Evolutionary conservation across 2,329 filamentous ascomycete genomes (phyloP).

Genomic region (Parastagonospora nodorum): DNA sequence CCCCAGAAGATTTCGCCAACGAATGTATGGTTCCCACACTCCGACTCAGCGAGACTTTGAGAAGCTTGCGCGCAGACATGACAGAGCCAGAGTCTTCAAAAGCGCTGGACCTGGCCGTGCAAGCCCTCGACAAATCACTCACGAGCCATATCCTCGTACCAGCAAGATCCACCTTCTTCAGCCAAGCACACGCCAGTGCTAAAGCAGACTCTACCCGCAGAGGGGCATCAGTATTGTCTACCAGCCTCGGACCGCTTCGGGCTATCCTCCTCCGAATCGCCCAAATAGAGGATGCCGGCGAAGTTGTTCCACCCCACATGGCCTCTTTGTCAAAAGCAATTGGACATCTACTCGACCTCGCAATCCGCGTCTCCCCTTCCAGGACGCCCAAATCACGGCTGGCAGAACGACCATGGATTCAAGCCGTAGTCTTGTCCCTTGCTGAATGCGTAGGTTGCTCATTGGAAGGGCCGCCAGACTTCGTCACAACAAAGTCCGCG

Average conservation of each 20-base stretch:
- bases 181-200: slow-evolving; percentile 8
- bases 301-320: slow-evolving; percentile 25
- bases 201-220: slow-evolving; percentile 2
- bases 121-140: slow-evolving; percentile 43
- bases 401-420: slow-evolving; percentile 52
- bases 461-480: slow-evolving; percentile 27
- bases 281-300: slow-evolving; percentile 35
- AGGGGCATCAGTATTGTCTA: slow-evolving; percentile 22
- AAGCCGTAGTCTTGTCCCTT: slow-evolving; percentile 47
- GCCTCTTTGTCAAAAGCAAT: slow-evolving; percentile 31
- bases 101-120: slow-evolving; percentile 14
- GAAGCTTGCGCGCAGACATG: slow-evolving; percentile 3
- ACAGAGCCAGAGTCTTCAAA: background rate
- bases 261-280: slow-evolving; percentile 38
- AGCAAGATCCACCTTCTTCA: slow-evolving; percentile 45
- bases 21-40: slow-evolving; percentile 44
- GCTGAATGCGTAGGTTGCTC: slow-evolving; percentile 42
- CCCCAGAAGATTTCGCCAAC: slow-evolving; percentile 44
- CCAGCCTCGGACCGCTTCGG: slow-evolving; percentile 32
- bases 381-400: slow-evolving; percentile 48
- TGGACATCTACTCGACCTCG: slow-evolving; percentile 48
- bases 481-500: slow-evolving; percentile 20
- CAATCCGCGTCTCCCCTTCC: slow-evolving; percentile 47
- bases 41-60: slow-evolving; percentile 28
- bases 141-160: slow-evolving; percentile 51